Evolutionary conservation across 106 monocot species (phyloP).

Genomic region (Xerophyta viscosa): DNA sequence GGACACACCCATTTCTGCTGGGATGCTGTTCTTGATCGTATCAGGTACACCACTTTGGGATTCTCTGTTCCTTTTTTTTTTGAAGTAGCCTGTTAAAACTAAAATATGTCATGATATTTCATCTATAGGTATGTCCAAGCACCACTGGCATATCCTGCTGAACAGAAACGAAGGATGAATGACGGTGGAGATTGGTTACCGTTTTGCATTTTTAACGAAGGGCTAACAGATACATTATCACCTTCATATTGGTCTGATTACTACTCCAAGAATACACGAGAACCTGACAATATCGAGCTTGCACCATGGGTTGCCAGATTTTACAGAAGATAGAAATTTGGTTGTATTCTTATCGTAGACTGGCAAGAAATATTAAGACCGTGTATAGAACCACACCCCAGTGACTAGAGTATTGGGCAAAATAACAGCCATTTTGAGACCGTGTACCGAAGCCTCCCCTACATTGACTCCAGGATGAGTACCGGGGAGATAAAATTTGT

Average conservation of each 20-base stretch:
- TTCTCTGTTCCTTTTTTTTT: too few species aligned
- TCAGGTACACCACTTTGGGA: too few species aligned
- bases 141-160: conserved; percentile 70
- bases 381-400: too few species aligned
- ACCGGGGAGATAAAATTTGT: too few species aligned
- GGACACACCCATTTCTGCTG: conserved; percentile 86
- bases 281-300: conserved; percentile 56
- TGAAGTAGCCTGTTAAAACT: too few species aligned
- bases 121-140: conserved; percentile 58
- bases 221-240: conserved; percentile 35
- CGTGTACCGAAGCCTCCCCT: too few species aligned
- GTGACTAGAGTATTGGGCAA: too few species aligned
- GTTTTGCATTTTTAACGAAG: conserved; percentile 50
- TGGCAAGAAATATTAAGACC: too few species aligned
- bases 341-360: too few species aligned
- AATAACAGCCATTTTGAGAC: too few species aligned
- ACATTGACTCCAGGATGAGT: too few species aligned
- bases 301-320: conserved; percentile 73
- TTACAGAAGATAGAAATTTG: conserved; percentile 36
- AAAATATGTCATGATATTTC: neutral
- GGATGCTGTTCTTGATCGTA: conserved; percentile 59
- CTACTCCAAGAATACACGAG: conserved; percentile 50
- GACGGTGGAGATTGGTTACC: conserved; percentile 69
- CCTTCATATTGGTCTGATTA: conserved; percentile 70
- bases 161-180: conserved; percentile 68